Conservation (phyloP, 73 alveolate genomes). For the Uronychia setigera region DNA sequence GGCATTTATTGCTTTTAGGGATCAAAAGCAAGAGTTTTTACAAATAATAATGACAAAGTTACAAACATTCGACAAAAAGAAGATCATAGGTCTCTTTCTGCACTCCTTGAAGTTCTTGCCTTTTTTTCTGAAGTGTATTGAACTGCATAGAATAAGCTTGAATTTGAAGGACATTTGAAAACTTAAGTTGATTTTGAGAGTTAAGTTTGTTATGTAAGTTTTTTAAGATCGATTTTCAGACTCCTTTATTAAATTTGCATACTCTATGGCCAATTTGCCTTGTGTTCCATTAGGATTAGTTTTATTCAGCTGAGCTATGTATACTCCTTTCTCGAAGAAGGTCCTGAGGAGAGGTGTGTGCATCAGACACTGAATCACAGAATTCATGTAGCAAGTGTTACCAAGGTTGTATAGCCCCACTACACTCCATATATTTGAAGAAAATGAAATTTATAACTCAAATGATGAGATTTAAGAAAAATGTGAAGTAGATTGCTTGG, state of each 20-base stretch:
- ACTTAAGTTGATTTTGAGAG: too few species aligned
- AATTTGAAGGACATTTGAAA: too few species aligned
- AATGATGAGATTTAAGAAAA: too few species aligned
- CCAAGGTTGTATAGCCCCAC: conserved; percentile 70
- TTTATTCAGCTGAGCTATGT: conserved; percentile 1
- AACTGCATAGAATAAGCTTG: too few species aligned
- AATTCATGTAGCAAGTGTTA: conserved; percentile 78
- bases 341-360: conserved; percentile 66
- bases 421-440: background rate
- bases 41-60: too few species aligned
- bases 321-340: conserved; percentile 40
- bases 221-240: too few species aligned
- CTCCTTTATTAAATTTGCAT: conserved; percentile 16
- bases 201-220: too few species aligned
- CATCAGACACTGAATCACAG: conserved; percentile 51
- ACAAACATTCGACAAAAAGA: background rate
- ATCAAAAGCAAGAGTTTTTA: too few species aligned
- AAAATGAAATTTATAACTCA: too few species aligned
- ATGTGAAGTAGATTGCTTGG: too few species aligned
- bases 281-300: conserved; percentile 4
- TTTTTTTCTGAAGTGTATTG: too few species aligned
- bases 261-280: conserved; percentile 8
- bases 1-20: too few species aligned
- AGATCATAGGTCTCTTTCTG: background rate
- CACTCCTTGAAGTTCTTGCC: background rate